Conservation (phyloP, 441 rosid genomes). For the Bocquillonia castaneifolia region DNA sequence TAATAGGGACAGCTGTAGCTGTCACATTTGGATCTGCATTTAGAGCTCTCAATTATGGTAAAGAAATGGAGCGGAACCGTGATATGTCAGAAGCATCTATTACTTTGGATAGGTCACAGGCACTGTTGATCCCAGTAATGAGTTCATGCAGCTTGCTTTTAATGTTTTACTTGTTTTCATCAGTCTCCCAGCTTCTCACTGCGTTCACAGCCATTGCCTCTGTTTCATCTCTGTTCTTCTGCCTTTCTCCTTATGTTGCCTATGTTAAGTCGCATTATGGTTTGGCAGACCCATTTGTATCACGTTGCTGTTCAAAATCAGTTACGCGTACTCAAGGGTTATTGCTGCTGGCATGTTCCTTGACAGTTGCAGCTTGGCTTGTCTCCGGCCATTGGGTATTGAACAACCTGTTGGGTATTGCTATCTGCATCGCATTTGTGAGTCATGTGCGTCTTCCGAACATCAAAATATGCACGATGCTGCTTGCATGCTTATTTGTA, state of each 20-base stretch:
- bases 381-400: slow-evolving; percentile 90
- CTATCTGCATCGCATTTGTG: slow-evolving; percentile 87
- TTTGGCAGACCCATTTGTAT: slow-evolving; percentile 74
- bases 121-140: slow-evolving; percentile 88
- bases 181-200: slow-evolving; percentile 84
- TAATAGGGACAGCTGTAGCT: slow-evolving; percentile 73
- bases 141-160: slow-evolving; percentile 95
- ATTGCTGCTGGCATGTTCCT: slow-evolving; percentile 44
- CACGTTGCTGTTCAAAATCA: slow-evolving; percentile 82
- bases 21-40: slow-evolving; percentile 91
- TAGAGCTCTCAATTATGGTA: slow-evolving; percentile 82
- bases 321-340: slow-evolving; percentile 68
- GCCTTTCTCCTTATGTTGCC: slow-evolving; percentile 56
- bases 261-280: slow-evolving; percentile 57
- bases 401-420: slow-evolving; percentile 84
- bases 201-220: slow-evolving; percentile 92
- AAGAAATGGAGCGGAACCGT: slow-evolving; percentile 90
- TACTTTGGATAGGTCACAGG: slow-evolving; percentile 78
- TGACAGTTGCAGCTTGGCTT: slow-evolving; percentile 78
- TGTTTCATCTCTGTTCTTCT: slow-evolving; percentile 80
- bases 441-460: slow-evolving; percentile 95
- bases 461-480: slow-evolving; percentile 85
- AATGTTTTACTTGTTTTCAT: slow-evolving; percentile 90
- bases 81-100: slow-evolving; percentile 83
- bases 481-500: slow-evolving; percentile 77